These are phyloP conservation scores for Agrocybe pediades DNA, from an alignment of 768 basidiomycete species.

Conservation along the genomic window DNA sequence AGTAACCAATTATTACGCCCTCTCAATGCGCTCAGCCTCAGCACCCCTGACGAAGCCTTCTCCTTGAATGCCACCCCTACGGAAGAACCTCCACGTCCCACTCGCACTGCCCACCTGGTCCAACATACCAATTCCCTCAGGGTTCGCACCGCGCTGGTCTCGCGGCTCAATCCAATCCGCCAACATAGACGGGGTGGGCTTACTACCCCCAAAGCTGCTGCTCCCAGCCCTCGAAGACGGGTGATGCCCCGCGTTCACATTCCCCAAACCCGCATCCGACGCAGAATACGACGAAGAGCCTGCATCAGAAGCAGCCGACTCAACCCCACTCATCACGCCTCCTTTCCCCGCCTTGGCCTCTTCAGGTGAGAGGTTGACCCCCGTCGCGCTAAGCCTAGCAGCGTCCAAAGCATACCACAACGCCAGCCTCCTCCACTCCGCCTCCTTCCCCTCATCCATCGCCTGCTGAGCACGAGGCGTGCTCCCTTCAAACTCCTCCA, in stretches of 20 bases:
- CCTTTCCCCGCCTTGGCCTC: too few relatives aligned
- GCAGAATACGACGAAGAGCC: too few relatives aligned
- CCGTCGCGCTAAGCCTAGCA: not conserved
- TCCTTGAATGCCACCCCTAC: constrained; percentile 15
- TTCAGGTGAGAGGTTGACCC: too few relatives aligned
- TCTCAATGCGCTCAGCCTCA: not conserved
- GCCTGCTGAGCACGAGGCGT: not conserved
- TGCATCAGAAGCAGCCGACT: not conserved
- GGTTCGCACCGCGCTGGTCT: constrained; percentile 17
- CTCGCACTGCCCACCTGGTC: constrained; percentile 26
- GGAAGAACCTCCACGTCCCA: constrained; percentile 18
- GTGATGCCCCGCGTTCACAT: too few relatives aligned
- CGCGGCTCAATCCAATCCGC: constrained; percentile 6
- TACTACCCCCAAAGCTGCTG: too few relatives aligned
- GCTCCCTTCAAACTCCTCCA: not conserved
- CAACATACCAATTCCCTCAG: constrained; percentile 22
- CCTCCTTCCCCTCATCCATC: not conserved
- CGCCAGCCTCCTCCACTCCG: not conserved
- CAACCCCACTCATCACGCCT: too few relatives aligned
- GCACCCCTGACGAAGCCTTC: not conserved
- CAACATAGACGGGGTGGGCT: too few relatives aligned
- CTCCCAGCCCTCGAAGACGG: not conserved
- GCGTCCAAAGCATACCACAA: not conserved
- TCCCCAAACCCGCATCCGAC: too few relatives aligned
- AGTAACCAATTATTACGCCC: too few relatives aligned